These are phyloP conservation scores for Picea abies DNA, from an alignment of 83 land plant genomes.

Conservation along the genomic window DNA sequence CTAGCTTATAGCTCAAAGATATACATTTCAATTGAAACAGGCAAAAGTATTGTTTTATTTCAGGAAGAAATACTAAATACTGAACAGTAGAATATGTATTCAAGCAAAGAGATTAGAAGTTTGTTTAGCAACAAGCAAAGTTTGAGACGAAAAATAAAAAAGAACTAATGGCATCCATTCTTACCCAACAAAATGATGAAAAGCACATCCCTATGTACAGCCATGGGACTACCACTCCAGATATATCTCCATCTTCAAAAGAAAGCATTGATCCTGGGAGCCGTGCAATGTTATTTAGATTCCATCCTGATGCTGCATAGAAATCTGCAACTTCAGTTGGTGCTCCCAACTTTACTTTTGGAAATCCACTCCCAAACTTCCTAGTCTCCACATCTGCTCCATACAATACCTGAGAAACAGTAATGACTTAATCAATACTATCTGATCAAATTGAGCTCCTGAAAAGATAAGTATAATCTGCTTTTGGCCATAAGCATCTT, in stretches of 20 bases:
- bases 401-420: conserved; percentile 74
- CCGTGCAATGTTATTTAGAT: conserved; percentile 88
- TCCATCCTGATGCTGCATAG: conserved; percentile 91
- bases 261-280: conserved; percentile 82
- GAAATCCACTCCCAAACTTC: conserved; percentile 88
- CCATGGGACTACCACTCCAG: conserved; percentile 99
- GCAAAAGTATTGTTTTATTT: neutral
- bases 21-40: neutral
- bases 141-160: neutral
- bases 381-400: conserved; percentile 97
- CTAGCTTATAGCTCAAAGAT: neutral
- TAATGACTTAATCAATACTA: neutral
- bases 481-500: neutral
- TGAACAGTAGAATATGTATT: neutral
- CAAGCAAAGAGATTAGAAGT: neutral
- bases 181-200: conserved; percentile 99
- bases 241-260: conserved; percentile 81
- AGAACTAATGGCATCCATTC: neutral
- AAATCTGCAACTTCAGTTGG: conserved; percentile 17
- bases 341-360: conserved; percentile 42
- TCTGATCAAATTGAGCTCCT: neutral
- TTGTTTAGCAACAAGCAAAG: neutral
- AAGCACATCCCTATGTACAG: conserved; percentile 97
- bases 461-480: neutral
- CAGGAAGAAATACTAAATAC: neutral